Percentiles rank a stretch among this genome's conserved stretches.
phyloP scores from a whole-genome alignment of 768 basidiomycete species.

The Pholiota microspora region DNA sequence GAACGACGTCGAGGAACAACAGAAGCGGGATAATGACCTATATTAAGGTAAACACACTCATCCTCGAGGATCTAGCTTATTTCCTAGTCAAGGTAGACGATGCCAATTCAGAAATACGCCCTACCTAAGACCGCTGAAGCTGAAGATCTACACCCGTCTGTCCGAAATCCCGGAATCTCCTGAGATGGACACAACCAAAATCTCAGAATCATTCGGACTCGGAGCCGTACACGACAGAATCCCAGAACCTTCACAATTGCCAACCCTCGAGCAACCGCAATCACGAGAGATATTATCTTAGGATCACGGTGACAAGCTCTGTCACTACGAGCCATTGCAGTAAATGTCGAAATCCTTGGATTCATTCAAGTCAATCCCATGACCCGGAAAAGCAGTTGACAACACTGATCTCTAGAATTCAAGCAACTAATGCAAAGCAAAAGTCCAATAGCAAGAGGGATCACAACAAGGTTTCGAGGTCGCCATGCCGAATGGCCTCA shows the following conservation, averaged over 20 bases:
- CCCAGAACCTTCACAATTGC: too few species aligned
- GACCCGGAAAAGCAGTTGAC: too few species aligned
- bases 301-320: too few species aligned
- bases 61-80: neutral
- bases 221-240: neutral
- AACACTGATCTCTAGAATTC: too few species aligned
- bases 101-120: neutral
- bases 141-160: neutral
- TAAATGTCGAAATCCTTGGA: too few species aligned
- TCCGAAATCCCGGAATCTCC: neutral
- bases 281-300: too few species aligned
- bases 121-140: neutral
- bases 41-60: neutral
- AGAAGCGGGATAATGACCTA: neutral
- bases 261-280: too few species aligned
- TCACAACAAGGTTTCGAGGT: neutral
- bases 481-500: neutral
- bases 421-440: too few species aligned
- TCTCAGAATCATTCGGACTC: neutral
- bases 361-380: too few species aligned
- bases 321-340: too few species aligned
- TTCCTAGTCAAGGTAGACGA: neutral
- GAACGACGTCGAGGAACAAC: neutral
- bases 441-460: neutral
- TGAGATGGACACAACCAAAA: neutral